These are phyloP conservation scores for Fusarium euwallaceae DNA, from an alignment of 2,329 filamentous ascomycete species.

Conservation along the genomic window DNA sequence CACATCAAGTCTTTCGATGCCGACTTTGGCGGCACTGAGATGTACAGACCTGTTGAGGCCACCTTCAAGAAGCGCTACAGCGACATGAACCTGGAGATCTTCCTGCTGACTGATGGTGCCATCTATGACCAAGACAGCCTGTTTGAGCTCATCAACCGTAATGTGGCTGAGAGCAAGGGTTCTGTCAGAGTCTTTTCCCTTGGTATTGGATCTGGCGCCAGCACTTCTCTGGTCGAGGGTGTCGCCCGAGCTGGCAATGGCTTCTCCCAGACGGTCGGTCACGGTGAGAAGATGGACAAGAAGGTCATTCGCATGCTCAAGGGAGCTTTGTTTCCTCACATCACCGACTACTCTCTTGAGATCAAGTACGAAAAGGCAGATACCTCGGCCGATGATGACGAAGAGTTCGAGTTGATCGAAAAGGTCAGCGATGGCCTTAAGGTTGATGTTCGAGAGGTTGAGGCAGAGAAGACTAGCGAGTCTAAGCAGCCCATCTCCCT, in stretches of 20 bases:
- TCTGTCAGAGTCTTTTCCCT: slow-evolving; percentile 67
- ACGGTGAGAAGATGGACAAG: slow-evolving; percentile 74
- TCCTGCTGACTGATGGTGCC: slow-evolving; percentile 69
- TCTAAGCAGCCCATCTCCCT: slow-evolving; percentile 67
- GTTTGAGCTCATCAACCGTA: slow-evolving; percentile 59
- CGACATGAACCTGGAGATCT: slow-evolving; percentile 65
- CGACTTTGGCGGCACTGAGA: slow-evolving; percentile 68
- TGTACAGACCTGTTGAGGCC: slow-evolving; percentile 59
- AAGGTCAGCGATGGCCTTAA: slow-evolving; percentile 64
- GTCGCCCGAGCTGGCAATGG: slow-evolving; percentile 67
- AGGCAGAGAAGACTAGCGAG: slow-evolving; percentile 12
- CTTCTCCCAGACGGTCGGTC: slow-evolving; percentile 72
- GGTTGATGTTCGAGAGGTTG: slow-evolving; percentile 47
- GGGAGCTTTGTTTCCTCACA: slow-evolving; percentile 75
- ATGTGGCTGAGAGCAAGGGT: slow-evolving; percentile 56
- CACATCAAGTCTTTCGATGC: slow-evolving; percentile 59
- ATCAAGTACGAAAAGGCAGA: slow-evolving; percentile 64
- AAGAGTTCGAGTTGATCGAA: slow-evolving; percentile 75
- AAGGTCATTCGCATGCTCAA: slow-evolving; percentile 82
- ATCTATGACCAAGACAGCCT: slow-evolving; percentile 62
- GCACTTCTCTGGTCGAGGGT: slow-evolving; percentile 67
- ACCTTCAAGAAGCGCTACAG: slow-evolving; percentile 58
- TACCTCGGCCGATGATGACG: slow-evolving; percentile 49
- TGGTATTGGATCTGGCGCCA: slow-evolving; percentile 65
- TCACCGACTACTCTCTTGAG: slow-evolving; percentile 73